Percentiles rank a stretch among this genome's conserved stretches.
phyloP scores from a whole-genome alignment of 768 basidiomycete species.

The Psilocybe subaeruginosa region DNA sequence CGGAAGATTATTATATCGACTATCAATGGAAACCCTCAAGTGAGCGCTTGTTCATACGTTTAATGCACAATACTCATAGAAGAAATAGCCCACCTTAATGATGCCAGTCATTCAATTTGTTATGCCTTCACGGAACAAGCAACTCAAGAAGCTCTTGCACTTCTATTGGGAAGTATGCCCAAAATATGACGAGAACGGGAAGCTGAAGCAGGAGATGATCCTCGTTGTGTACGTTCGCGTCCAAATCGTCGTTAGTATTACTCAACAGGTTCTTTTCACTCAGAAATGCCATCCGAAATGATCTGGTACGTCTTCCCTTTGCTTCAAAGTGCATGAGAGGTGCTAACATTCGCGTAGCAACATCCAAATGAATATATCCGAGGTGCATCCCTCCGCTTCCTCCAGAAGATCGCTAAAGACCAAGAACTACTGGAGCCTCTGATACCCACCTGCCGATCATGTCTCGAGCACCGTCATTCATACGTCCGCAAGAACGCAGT shows the following conservation, averaged over 20 bases:
- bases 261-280: conserved; percentile 8
- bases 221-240: conserved; percentile 84
- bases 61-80: conserved; percentile 1
- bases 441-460: conserved; percentile 89
- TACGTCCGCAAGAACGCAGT: conserved; percentile 99
- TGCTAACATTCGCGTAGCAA: conserved; percentile 59
- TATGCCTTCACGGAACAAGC: conserved; percentile 93
- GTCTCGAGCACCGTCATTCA: conserved; percentile 96
- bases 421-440: conserved; percentile 94
- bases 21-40: conserved; percentile 93
- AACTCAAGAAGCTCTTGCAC: conserved; percentile 94
- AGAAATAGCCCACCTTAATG: conserved; percentile 76
- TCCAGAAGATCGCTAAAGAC: conserved; percentile 94
- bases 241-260: not conserved
- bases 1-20: conserved; percentile 92
- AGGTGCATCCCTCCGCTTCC: conserved; percentile 94
- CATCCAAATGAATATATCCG: conserved; percentile 99
- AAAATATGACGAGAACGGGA: conserved; percentile 95
- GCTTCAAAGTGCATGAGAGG: conserved; percentile 6
- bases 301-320: conserved; percentile 65
- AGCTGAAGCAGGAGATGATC: conserved; percentile 99
- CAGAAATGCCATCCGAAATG: conserved; percentile 97
- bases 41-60: conserved; percentile 35
- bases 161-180: conserved; percentile 99
- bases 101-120: conserved; percentile 99